Base-by-base conservation (phyloP, 1,284 basidiomycete species). In the Athelia sp. region DNA sequence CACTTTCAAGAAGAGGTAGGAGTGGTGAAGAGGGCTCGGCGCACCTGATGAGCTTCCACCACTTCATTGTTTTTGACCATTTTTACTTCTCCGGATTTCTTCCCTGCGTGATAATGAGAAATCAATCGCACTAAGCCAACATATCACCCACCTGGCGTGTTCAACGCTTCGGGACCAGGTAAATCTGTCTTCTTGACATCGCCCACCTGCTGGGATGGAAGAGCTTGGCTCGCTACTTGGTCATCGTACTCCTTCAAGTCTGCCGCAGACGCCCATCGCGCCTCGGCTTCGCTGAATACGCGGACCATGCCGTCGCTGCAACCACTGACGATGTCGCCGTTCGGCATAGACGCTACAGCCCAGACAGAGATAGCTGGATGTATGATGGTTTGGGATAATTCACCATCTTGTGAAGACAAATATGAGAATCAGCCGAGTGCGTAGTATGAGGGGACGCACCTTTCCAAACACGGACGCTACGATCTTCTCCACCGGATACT, bases 351-450 rank as follows among this genome's bases (percentile, higher is more conserved):
- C 0, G 90, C 83, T 3, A 95, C 89, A 1, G 89, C 75, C 96
- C 96, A 99, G 2, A 98, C 89, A 15, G 93, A 98, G 53, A 95
- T 90, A 3, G 92, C 92, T 2, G 96, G 95, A 55, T 97, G 90
- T 2, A 90, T 79, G 56, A 99, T 84, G 4, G 88, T 89, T 67
- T 99, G 95, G 2, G 80, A 67, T 53, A 91, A 87, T 61, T 90
- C 84, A 15, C 90, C 84, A 60, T 89, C 82, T 75, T 62, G 31
- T 40, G 3, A 35, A 26, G 50, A 26, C 32, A 17, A 31, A 14
- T 38, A 48, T 34, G 45, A 46, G 31, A 52, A 49, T 50, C 31
- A 11, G 23, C 8, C n/a, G 43, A n/a, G 15, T 22, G 4, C 43
- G 47, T 36, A 6, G 14, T 29, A 36, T 34, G 19, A 54, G 55